These are phyloP conservation scores for Podospora australis DNA, from an alignment of 495 filamentous ascomycete genomes.

Conservation along the genomic window DNA sequence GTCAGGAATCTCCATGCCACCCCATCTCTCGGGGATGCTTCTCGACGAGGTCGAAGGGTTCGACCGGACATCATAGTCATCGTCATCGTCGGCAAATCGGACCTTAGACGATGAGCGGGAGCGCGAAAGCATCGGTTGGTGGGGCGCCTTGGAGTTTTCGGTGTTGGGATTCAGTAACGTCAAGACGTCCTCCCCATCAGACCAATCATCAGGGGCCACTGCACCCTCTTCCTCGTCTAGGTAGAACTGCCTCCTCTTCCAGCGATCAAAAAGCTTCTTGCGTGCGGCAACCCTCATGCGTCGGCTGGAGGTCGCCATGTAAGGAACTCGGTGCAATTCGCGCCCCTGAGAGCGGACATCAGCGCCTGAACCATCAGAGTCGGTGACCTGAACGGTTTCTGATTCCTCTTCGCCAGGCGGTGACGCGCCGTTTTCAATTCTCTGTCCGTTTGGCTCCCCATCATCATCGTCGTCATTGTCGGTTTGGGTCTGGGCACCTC, in stretches of 20 bases:
- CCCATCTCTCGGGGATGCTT: constrained; percentile 77
- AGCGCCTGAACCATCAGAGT: constrained; percentile 1
- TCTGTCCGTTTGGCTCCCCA: background rate
- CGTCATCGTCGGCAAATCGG: constrained; percentile 68
- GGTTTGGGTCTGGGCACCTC: constrained; percentile 1
- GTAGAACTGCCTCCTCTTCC: constrained; percentile 69
- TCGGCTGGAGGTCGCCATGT: constrained; percentile 4
- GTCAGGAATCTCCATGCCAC: constrained; percentile 73
- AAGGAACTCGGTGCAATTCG: background rate
- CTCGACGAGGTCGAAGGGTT: constrained; percentile 76
- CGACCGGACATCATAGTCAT: constrained; percentile 67
- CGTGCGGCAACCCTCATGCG: constrained; percentile 24
- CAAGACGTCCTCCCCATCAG: constrained; percentile 55
- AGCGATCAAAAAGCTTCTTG: constrained; percentile 60
- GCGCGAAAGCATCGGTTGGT: constrained; percentile 51
- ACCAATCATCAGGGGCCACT: constrained; percentile 55
- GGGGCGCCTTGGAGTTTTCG: constrained; percentile 36
- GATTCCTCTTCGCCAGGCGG: constrained; percentile 1
- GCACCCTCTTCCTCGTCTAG: constrained; percentile 74
- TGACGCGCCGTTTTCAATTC: constrained; percentile 5
- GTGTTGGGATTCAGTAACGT: constrained; percentile 30
- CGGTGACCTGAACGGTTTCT: background rate
- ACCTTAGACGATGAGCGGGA: constrained; percentile 82
- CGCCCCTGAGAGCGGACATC: background rate
- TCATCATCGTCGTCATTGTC: constrained; percentile 7